Percentiles rank a stretch among this genome's conserved stretches.
Evolutionary conservation across 2,329 filamentous ascomycete genomes (phyloP).

Genomic region (Cucurbitaria berberidis): DNA sequence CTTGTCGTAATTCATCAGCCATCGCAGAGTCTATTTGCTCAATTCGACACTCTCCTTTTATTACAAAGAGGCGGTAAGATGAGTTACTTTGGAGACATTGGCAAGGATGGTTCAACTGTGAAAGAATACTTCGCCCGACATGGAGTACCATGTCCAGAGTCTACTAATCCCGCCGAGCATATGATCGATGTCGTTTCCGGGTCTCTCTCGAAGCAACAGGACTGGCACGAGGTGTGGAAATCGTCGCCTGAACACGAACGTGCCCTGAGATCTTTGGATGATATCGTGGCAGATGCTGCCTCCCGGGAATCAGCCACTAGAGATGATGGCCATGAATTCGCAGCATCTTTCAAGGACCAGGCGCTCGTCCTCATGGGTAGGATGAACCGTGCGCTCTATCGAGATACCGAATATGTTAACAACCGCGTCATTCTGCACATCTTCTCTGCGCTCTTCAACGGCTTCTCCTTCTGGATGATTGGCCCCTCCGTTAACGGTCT

Average conservation of each 20-base stretch:
- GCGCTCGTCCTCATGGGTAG: conserved; percentile 17
- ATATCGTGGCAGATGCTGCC: conserved; percentile 47
- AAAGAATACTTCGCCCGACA: conserved; percentile 57
- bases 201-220: conserved; percentile 46
- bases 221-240: conserved; percentile 41
- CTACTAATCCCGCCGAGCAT: conserved; percentile 67
- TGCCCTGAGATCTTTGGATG: conserved; percentile 47
- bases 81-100: conserved; percentile 85
- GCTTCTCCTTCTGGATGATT: conserved; percentile 27
- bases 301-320: conserved; percentile 44
- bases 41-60: conserved; percentile 79
- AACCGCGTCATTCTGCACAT: conserved; percentile 23
- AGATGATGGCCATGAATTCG: conserved; percentile 27
- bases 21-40: conserved; percentile 79
- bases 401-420: conserved; percentile 21
- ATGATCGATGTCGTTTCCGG: conserved; percentile 75
- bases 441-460: conserved; percentile 13
- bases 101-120: conserved; percentile 70
- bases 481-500: conserved; percentile 37
- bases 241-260: conserved; percentile 41
- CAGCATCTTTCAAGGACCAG: conserved; percentile 16
- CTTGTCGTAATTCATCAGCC: conserved; percentile 86
- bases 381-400: conserved; percentile 14
- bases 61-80: conserved; percentile 76
- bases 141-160: conserved; percentile 62